Percentiles rank a stretch among this genome's conserved stretches.
These are phyloP conservation scores for Pugionium dolabratum DNA, from an alignment of 345 rosid genomes.

Conservation along the genomic window DNA sequence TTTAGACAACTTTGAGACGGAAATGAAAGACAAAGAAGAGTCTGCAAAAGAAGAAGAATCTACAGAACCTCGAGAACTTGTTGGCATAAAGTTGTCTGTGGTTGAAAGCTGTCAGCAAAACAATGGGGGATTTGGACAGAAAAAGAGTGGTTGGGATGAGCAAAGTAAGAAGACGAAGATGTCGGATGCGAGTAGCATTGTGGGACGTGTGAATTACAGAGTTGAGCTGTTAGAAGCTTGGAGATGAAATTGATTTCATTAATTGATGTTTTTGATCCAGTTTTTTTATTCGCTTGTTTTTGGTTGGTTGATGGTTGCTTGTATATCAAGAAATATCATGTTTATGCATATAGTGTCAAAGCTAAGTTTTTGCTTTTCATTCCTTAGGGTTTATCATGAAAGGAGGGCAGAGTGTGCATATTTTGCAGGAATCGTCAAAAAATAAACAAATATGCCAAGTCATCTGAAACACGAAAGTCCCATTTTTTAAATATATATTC, in stretches of 20 bases:
- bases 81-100: slow-evolving; percentile 12
- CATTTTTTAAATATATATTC: no score
- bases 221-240: slow-evolving; percentile 76
- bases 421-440: no score
- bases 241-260: no score
- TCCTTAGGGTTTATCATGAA: no score
- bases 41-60: slow-evolving; percentile 43
- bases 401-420: no score
- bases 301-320: slow-evolving; percentile 34
- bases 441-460: no score
- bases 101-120: slow-evolving; percentile 28
- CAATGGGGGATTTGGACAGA: slow-evolving; percentile 45
- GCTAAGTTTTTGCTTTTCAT: no score
- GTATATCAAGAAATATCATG: slow-evolving; percentile 25
- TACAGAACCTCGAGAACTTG: slow-evolving; percentile 44
- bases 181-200: slow-evolving; percentile 46
- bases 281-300: slow-evolving; percentile 18
- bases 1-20: slow-evolving; percentile 20
- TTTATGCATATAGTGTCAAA: slow-evolving; percentile 39
- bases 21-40: slow-evolving; percentile 42
- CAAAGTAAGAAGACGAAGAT: slow-evolving; percentile 41
- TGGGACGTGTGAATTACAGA: slow-evolving; percentile 59
- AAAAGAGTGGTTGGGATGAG: slow-evolving; percentile 28
- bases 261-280: slow-evolving; percentile 28
- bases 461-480: no score